Base-by-base conservation (phyloP, 805 yeast species). In the Kuraishia piskuri region DNA sequence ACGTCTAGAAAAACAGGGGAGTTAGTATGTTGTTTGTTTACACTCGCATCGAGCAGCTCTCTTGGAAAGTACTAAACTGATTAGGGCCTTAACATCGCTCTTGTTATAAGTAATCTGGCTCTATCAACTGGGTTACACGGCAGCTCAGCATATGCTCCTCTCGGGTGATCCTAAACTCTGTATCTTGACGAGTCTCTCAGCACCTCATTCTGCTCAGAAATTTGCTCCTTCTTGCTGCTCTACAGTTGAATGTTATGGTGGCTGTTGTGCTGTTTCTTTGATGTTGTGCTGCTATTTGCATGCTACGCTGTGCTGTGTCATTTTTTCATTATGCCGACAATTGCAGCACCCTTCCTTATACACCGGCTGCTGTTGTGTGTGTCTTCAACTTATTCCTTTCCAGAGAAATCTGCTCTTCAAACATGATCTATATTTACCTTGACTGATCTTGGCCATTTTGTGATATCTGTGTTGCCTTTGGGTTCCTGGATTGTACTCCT, bases 1-100 rank as follows among this genome's bases (percentile, higher is more conserved):
- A 94, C 98, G 96, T 94, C 97, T 88, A 53, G 49, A 31, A 31
- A 25, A 31, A 56, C 17, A 24, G 22, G 4, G 9, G 36, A 23
- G 36, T 23, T 22, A 47, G 36, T 23, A 47, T 20, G 4, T 21
- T 8, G 10, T 17, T n/a, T 14, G 19, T 17, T 7, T 5, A n/a
- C 14, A 21, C 31, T 17, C 2, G 14, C n/a, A 22, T 20, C 7
- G 36, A 23, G 23, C 23, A 36, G 17, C 17, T 9, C 21, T 36
- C 36, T n/a, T 10, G 21, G 46, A 31, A 31, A 31, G 17, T 3
- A 12, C 17, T 22, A 22, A 31, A 25, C 17, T 20, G 40, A 2
- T 12, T n/a, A n/a, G n/a, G n/a, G n/a, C n/a, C n/a, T n/a, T n/a
- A n/a, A n/a, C n/a, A n/a, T n/a, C n/a, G n/a, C n/a, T n/a, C n/a